Evolutionary conservation across 108 stramenopile species (phyloP).

Genomic region (Skeletonema tropicum): DNA sequence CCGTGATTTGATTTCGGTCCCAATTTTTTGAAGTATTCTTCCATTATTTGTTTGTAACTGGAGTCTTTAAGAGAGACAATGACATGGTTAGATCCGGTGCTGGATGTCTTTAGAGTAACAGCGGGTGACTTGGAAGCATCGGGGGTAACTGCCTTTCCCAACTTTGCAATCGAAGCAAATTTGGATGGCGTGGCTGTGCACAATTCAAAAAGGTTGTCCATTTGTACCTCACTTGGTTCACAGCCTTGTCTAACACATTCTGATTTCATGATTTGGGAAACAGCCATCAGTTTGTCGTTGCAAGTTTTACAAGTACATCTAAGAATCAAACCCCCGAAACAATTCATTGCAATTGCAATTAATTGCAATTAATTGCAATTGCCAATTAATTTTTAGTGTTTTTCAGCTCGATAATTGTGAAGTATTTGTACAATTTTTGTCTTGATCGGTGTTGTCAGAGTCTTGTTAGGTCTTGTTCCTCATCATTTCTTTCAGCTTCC

Average conservation of each 20-base stretch:
- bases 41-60: not conserved
- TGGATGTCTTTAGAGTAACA: too few species aligned
- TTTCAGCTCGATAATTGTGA: too few species aligned
- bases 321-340: too few species aligned
- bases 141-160: not conserved
- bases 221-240: not conserved
- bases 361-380: too few species aligned
- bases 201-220: not conserved
- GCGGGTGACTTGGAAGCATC: not conserved
- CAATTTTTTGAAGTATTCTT: slow-evolving; percentile 1
- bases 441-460: too few species aligned
- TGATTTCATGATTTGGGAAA: not conserved
- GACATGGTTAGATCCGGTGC: not conserved
- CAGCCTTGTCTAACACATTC: not conserved
- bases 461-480: too few species aligned
- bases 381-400: too few species aligned
- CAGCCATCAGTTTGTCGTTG: not conserved
- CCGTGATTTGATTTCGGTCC: not conserved
- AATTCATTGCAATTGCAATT: too few species aligned
- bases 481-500: too few species aligned
- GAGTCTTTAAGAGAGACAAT: not conserved
- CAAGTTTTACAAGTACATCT: not conserved
- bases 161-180: not conserved
- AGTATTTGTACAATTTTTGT: too few species aligned
- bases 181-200: too few species aligned